phyloP scores from a whole-genome alignment of 495 filamentous ascomycete species.

The Penicillium robsamsonii region DNA sequence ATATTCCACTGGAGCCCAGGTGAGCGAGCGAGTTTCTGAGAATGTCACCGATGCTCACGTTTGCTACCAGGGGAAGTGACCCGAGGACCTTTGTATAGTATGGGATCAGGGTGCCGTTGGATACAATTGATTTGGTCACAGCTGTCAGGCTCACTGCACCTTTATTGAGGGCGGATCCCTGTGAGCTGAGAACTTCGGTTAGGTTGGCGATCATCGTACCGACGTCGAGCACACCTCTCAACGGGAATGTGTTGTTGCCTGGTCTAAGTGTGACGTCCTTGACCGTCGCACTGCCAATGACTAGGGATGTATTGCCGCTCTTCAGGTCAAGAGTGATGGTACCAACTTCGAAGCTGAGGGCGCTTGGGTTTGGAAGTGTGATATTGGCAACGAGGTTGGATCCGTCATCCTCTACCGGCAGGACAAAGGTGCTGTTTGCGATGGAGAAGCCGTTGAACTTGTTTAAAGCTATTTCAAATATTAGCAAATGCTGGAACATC shows the following conservation, averaged over 20 bases:
- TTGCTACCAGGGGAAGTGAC: conserved; percentile 29
- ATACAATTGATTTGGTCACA: conserved; percentile 27
- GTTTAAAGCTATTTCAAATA: conserved; percentile 21
- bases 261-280: conserved; percentile 56
- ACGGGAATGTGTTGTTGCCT: conserved; percentile 55
- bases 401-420: conserved; percentile 29
- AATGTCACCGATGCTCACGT: conserved; percentile 27
- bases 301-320: conserved; percentile 21
- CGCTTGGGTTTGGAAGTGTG: conserved; percentile 38
- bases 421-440: conserved; percentile 24
- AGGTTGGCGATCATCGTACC: conserved; percentile 29
- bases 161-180: conserved; percentile 24
- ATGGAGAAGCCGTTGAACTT: conserved; percentile 34
- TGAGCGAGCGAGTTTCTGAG: conserved; percentile 34
- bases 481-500: conserved; percentile 9
- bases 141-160: conserved; percentile 34
- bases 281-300: conserved; percentile 55
- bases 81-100: conserved; percentile 40
- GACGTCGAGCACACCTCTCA: conserved; percentile 42
- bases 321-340: conserved; percentile 33
- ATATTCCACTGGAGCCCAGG: conserved; percentile 13
- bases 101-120: conserved; percentile 31
- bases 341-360: conserved; percentile 37
- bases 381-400: conserved; percentile 39
- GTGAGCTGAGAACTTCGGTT: conserved; percentile 22